Evolutionary conservation across 495 filamentous ascomycete genomes (phyloP).

Genomic region (Copromyces sp.): DNA sequence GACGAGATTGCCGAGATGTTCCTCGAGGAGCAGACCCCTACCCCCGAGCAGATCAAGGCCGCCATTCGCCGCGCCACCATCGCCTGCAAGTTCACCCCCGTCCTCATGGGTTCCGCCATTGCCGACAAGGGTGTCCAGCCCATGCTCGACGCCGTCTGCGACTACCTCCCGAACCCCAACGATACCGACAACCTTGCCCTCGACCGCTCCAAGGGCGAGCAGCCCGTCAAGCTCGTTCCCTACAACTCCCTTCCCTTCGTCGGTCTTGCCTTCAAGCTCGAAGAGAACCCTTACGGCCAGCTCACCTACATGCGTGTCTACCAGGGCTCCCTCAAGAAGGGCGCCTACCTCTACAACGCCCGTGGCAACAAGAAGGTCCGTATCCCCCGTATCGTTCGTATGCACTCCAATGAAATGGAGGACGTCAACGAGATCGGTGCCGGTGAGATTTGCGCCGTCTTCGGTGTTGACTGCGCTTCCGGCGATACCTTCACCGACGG

Average conservation of each 20-base stretch:
- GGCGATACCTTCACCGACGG: slow-evolving; percentile 99
- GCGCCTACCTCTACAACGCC: slow-evolving; percentile 84
- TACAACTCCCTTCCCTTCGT: slow-evolving; percentile 92
- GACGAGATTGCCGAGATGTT: slow-evolving; percentile 97
- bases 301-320: slow-evolving; percentile 98
- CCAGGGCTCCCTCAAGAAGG: slow-evolving; percentile 84
- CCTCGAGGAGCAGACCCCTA: slow-evolving; percentile 74
- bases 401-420: slow-evolving; percentile 99
- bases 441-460: slow-evolving; percentile 97
- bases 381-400: slow-evolving; percentile 93
- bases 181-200: slow-evolving; percentile 88
- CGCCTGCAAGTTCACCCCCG: slow-evolving; percentile 81
- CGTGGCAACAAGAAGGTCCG: slow-evolving; percentile 92
- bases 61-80: slow-evolving; percentile 89
- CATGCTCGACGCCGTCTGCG: slow-evolving; percentile 93
- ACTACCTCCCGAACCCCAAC: slow-evolving; percentile 87
- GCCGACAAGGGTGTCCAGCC: slow-evolving; percentile 94
- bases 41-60: slow-evolving; percentile 68
- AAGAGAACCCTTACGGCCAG: slow-evolving; percentile 98
- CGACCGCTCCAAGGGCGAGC: slow-evolving; percentile 68
- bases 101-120: slow-evolving; percentile 91
- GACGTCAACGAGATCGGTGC: slow-evolving; percentile 85
- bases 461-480: slow-evolving; percentile 95
- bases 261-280: slow-evolving; percentile 95
- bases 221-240: slow-evolving; percentile 72